Evolutionary conservation across 1,139 yeast genomes (phyloP), one percentile per base, ranked within the genome.

Genomic region (Blastobotrys niveus): DNA sequence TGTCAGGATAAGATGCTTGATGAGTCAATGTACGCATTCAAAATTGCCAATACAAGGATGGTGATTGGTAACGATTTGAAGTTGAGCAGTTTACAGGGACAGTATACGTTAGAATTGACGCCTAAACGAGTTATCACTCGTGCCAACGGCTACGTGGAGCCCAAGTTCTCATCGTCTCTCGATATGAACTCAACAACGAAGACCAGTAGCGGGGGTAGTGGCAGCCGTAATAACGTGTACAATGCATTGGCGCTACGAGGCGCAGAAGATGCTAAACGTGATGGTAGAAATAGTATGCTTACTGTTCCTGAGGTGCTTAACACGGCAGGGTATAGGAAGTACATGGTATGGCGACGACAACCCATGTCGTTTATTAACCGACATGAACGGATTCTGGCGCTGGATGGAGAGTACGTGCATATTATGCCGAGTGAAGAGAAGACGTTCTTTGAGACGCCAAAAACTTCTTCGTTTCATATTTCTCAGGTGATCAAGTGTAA

Each of bases 371-470:
- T 91, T 56, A 77, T 84, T 51, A 79, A 80, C 47, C 76, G 88
- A 43, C 86, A 87, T 50, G 95, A 89, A 53, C 78, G 93, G 54
- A 77, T 88, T 1, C 68, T 91, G 40, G 89, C 94, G 1, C 77
- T 91, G 35, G 97, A 91, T 63, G 97, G 97, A 17, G 96, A 88
- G 57, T 89, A 88, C 59, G 79, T 91, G 14, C 93, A 89, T 60
- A 75, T 91, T 43, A 79, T 89, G 56, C 96, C 97, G 2, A 79
- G 89, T 1, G 85, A 82, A 49, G 79, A 80, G 45, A 76, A 78
- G 54, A 74, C 73, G 38, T 71, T 80, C 76, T 77, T 79, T 53
- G 82, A 80, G 46, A 81, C 83, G 50, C 77, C 83, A 54, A 89
- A 89, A 60, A 89, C 96, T 0, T 80, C 89, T 29, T 82, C 95